Percentiles rank a stretch among this genome's conserved stretches.
These are phyloP conservation scores for Metroxylon sagu DNA, from an alignment of 176 grass and related monocot species.

Conservation along the genomic window DNA sequence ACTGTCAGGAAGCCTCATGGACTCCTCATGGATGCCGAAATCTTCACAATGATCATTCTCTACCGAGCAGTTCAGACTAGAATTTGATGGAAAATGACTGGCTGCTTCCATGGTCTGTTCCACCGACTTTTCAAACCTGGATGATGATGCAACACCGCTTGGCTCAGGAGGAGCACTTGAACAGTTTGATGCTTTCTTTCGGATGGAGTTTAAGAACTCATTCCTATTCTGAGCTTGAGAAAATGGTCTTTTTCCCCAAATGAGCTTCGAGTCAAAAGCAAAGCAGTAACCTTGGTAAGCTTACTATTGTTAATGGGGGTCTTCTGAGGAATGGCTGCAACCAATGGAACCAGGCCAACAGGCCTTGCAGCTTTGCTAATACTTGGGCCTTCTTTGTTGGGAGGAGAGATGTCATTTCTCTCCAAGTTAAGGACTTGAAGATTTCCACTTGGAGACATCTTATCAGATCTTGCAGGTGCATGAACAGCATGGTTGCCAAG, in stretches of 20 bases:
- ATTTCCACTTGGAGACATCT: conserved; percentile 43
- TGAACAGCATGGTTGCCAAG: conserved; percentile 27
- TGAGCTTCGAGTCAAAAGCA: conserved; percentile 19
- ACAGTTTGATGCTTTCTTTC: conserved; percentile 50
- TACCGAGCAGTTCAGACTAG: conserved; percentile 22
- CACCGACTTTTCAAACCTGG: conserved; percentile 28
- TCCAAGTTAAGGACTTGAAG: conserved; percentile 64
- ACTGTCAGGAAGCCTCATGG: conserved; percentile 32
- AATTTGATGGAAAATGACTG: conserved; percentile 17
- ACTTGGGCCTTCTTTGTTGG: conserved; percentile 27
- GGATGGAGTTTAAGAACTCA: conserved; percentile 54
- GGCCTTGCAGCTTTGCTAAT: conserved; percentile 31
- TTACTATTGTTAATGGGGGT: conserved; percentile 30
- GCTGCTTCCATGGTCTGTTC: conserved; percentile 22
- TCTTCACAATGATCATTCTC: conserved; percentile 32
- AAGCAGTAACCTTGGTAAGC: conserved; percentile 23
- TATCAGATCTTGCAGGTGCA: conserved; percentile 49
- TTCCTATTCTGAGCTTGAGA: conserved; percentile 46
- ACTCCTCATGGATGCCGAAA: conserved; percentile 31
- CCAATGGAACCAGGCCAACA: conserved; percentile 39
- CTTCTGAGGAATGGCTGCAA: conserved; percentile 35
- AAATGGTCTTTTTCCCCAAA: conserved; percentile 52
- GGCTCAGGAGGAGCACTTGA: conserved; percentile 24
- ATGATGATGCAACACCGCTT: conserved; percentile 27
- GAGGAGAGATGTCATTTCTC: conserved; percentile 44